Conservation (phyloP, 768 basidiomycete species). For the Leccinellum albellum region DNA sequence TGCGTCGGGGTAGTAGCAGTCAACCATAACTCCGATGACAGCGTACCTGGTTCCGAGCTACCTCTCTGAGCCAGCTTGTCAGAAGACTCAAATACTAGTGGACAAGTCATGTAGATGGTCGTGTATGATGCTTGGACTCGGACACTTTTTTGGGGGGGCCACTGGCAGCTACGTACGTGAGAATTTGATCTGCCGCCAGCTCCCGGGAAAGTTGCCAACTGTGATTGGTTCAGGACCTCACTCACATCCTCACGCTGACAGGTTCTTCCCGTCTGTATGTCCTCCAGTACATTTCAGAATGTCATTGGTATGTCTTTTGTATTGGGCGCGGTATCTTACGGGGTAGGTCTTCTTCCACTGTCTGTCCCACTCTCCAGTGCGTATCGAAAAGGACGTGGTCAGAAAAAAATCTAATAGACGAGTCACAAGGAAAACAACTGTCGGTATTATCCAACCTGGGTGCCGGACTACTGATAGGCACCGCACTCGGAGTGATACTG, state of each 20-base stretch:
- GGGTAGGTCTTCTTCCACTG: conserved; percentile 71
- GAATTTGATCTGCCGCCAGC: no score
- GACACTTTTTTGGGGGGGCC: no score
- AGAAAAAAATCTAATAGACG: conserved; percentile 21
- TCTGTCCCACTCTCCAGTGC: conserved; percentile 68
- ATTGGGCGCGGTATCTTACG: conserved; percentile 62
- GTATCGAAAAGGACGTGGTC: conserved; percentile 8
- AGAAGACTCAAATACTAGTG: not conserved
- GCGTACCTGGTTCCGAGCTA: not conserved
- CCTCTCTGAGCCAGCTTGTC: not conserved
- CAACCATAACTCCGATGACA: not conserved
- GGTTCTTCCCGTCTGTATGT: conserved; percentile 14
- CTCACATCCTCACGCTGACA: no score
- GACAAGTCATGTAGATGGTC: not conserved
- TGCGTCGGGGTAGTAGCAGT: not conserved
- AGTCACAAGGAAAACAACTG: conserved; percentile 41
- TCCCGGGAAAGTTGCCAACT: no score
- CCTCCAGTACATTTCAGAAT: conserved; percentile 20
- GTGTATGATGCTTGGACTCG: not conserved
- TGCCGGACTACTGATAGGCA: conserved; percentile 83
- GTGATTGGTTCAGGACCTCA: not conserved
- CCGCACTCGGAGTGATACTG: conserved; percentile 87
- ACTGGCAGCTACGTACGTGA: not conserved
- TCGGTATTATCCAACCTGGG: conserved; percentile 55
- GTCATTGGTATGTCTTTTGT: conserved; percentile 49